Percentiles rank a stretch among this genome's conserved stretches.
These are phyloP conservation scores for Crassisporium funariophilum DNA, from an alignment of 768 basidiomycete species.

Conservation along the genomic window DNA sequence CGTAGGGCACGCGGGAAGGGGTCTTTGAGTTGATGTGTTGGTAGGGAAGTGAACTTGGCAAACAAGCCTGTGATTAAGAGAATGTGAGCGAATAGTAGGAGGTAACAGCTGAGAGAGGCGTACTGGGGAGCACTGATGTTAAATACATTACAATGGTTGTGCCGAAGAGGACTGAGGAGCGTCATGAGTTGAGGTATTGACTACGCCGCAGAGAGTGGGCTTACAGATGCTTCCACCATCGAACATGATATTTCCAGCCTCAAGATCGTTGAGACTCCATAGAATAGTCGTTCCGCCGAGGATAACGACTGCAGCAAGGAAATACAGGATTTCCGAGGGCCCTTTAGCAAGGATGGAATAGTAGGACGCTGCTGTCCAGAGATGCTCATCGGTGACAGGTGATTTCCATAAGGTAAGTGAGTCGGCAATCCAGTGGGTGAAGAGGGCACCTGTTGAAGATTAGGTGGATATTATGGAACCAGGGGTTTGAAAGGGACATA, in stretches of 20 bases:
- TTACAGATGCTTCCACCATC: conserved; percentile 87
- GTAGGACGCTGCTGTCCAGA: conserved; percentile 83
- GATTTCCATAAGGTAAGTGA: conserved; percentile 89
- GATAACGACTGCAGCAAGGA: conserved; percentile 55
- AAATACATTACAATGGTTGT: conserved; percentile 73
- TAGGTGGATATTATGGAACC: conserved; percentile 3
- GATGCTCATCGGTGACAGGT: conserved; percentile 79
- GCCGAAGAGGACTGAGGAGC: conserved; percentile 66
- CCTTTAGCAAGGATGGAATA: conserved; percentile 77
- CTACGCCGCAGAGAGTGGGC: conserved; percentile 27
- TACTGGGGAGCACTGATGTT: conserved; percentile 80
- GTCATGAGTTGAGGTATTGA: not conserved
- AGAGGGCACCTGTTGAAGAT: conserved; percentile 62
- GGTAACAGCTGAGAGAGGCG: conserved; percentile 27
- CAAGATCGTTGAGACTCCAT: conserved; percentile 76
- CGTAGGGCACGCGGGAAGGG: conserved; percentile 67
- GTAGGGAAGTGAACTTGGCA: conserved; percentile 60
- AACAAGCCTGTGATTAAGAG: conserved; percentile 47
- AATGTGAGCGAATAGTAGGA: conserved; percentile 7
- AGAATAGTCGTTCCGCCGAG: conserved; percentile 70
- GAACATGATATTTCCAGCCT: conserved; percentile 88
- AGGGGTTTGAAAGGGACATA: conserved; percentile 32
- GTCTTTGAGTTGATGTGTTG: conserved; percentile 50
- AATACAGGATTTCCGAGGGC: conserved; percentile 56
- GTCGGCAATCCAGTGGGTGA: conserved; percentile 94